These are phyloP conservation scores for Xylaria longipes DNA, from an alignment of 495 filamentous ascomycete species.

Conservation along the genomic window DNA sequence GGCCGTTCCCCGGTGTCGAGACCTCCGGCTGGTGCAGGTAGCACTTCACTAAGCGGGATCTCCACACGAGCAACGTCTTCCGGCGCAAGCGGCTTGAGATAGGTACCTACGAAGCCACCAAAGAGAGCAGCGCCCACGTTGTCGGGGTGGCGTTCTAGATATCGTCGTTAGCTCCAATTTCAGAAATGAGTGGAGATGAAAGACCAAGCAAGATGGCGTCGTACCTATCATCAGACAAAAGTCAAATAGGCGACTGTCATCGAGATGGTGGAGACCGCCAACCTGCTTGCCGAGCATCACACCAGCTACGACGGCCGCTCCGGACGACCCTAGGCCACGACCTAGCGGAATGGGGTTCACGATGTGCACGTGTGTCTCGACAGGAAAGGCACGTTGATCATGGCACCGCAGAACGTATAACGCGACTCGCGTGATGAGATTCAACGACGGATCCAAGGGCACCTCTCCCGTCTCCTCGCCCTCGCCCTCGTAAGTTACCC, in stretches of 20 bases:
- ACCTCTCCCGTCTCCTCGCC: conserved; percentile 77
- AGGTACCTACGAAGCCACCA: conserved; percentile 96
- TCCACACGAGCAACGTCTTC: conserved; percentile 85
- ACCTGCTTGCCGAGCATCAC: conserved; percentile 91
- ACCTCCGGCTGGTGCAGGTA: conserved; percentile 85
- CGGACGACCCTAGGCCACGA: conserved; percentile 88
- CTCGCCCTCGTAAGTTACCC: conserved; percentile 85
- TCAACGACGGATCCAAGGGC: conserved; percentile 75
- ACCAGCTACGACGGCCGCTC: conserved; percentile 92
- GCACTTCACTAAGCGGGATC: conserved; percentile 93
- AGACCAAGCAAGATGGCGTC: conserved; percentile 8
- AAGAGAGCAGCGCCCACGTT: conserved; percentile 95
- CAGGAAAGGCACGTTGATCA: conserved; percentile 78
- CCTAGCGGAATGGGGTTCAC: conserved; percentile 91
- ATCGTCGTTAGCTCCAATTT: conserved; percentile 29
- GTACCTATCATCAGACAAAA: conserved; percentile 91
- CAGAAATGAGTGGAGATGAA: background rate
- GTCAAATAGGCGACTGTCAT: conserved; percentile 85
- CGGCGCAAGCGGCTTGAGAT: conserved; percentile 85
- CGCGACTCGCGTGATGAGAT: conserved; percentile 89
- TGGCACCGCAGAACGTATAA: conserved; percentile 94
- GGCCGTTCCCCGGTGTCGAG: conserved; percentile 83
- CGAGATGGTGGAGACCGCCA: conserved; percentile 75
- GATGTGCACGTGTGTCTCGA: conserved; percentile 88
- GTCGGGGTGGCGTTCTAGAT: conserved; percentile 88